Base-by-base conservation (phyloP, 2,329 filamentous ascomycete species). In the Anisogramma anomala region DNA sequence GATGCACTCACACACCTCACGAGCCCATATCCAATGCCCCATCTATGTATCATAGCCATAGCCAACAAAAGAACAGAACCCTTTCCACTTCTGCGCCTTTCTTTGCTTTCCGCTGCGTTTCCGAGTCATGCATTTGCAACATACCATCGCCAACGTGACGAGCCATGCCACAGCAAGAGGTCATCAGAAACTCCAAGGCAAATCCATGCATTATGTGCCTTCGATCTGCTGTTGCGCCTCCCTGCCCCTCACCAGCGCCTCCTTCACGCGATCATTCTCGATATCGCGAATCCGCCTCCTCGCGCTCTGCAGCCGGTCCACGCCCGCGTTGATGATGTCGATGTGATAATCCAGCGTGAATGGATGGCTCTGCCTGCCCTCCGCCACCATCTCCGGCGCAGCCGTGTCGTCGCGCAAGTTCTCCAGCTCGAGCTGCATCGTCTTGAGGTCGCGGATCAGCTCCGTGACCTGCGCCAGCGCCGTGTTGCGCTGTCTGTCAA, bases 301-400 rank as follows among this genome's bases (percentile, higher is more conserved):
- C 34, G 79, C 77, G 17, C 64, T 60, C 55, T 84, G 78, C 46
- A 91, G 61, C 48, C 84, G 68, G 58, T 87, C 80, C 1, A 88
- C 75, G 0, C 82, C 81, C 36, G 75, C 65, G 43, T 82, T 69
- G 47, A 91, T 86, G 42, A 77, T 79, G 50, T 85, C 77, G 30
- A 91, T 78, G 54, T 91, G 83, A 31, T 85, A 78, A 37, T 72
- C 71, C 4, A 91, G 63, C 3, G 83, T 82, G 8, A 85, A 66
- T 20, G 67, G 62, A 3, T 61, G 58, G 25, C 42, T 45, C 18
- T 25, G 15, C 3, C n/a, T n/a, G n/a, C 52, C 57, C 15, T 52
- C 52, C 6, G 63, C 62, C 9, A 78, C 52, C 8, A 81, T 57
- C 48, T 77, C 78, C 0, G 84, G 82, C 42, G 73, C 70, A 0